Conservation (phyloP, 1,284 basidiomycete species). For the Rhodotorula sp. region DNA sequence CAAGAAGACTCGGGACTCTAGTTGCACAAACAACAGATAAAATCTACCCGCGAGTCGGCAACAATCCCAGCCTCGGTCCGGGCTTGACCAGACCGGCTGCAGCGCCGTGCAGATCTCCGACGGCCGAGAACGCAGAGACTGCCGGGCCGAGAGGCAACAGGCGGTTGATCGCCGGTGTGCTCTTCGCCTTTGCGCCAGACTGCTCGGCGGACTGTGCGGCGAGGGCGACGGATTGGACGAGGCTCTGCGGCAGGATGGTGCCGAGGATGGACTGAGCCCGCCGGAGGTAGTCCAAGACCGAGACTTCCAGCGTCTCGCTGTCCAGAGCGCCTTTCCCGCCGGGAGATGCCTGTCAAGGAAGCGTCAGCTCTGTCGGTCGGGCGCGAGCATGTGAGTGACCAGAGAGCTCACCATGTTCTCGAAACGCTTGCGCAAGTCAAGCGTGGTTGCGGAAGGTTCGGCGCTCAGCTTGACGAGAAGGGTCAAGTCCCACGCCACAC, state of each 20-base stretch:
- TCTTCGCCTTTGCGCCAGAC: background rate
- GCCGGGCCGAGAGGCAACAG: conserved; percentile 17
- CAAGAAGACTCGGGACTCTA: no score
- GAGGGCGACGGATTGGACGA: background rate
- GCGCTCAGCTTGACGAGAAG: conserved; percentile 10
- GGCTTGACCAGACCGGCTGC: conserved; percentile 25
- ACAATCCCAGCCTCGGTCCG: conserved; percentile 27
- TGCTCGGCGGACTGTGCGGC: background rate
- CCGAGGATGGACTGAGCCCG: conserved; percentile 35
- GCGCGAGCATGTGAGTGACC: no score
- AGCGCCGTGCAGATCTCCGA: conserved; percentile 7
- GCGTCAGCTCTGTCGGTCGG: background rate
- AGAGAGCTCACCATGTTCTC: no score
- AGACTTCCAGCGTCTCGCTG: background rate
- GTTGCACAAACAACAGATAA: background rate
- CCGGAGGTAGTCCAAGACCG: conserved; percentile 23
- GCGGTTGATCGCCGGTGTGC: background rate
- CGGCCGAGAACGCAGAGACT: background rate
- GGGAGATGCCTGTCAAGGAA: background rate
- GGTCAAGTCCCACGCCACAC: conserved; percentile 27
- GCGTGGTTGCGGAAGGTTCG: background rate
- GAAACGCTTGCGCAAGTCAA: background rate
- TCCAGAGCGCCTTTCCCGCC: no score
- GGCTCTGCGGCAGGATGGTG: conserved; percentile 7
- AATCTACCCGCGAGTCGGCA: conserved; percentile 22